Conservation (phyloP, 768 basidiomycete species). For the Pleurotus salmoneostramineus region DNA sequence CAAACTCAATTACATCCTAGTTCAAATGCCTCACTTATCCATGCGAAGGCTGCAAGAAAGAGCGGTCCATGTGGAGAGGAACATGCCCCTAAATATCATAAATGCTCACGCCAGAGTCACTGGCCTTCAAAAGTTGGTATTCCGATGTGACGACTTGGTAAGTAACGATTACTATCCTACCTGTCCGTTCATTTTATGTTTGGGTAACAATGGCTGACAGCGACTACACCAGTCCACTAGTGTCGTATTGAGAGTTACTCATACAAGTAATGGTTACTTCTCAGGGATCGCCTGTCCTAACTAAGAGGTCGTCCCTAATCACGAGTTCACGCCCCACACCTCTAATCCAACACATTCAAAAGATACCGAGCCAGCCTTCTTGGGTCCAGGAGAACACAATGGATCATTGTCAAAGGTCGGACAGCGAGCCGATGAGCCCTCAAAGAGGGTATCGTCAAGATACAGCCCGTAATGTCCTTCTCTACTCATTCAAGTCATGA, state of each 20-base stretch:
- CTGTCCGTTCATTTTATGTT: too few species aligned
- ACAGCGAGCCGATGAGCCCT: conserved; percentile 82
- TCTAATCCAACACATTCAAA: conserved; percentile 94
- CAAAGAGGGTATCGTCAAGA: conserved; percentile 75
- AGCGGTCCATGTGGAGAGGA: too few species aligned
- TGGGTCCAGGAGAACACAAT: conserved; percentile 52
- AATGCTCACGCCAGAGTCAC: too few species aligned
- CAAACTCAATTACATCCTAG: too few species aligned
- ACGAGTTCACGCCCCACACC: conserved; percentile 77
- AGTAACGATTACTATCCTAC: too few species aligned
- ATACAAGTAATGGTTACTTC: neutral
- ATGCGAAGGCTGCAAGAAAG: too few species aligned
- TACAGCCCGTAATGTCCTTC: conserved; percentile 89
- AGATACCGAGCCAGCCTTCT: conserved; percentile 44
- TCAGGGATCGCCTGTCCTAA: neutral
- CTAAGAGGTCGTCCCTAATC: neutral
- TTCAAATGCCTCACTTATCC: too few species aligned
- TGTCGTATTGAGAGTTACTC: neutral
- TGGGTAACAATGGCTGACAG: too few species aligned
- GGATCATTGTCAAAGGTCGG: conserved; percentile 88
- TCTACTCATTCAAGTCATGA: conserved; percentile 27
- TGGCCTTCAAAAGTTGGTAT: too few species aligned
- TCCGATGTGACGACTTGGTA: too few species aligned
- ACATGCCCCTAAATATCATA: too few species aligned
- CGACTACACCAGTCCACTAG: neutral